These are phyloP conservation scores for Fibroporia radiculosa DNA, from an alignment of 768 basidiomycete species.

Conservation along the genomic window DNA sequence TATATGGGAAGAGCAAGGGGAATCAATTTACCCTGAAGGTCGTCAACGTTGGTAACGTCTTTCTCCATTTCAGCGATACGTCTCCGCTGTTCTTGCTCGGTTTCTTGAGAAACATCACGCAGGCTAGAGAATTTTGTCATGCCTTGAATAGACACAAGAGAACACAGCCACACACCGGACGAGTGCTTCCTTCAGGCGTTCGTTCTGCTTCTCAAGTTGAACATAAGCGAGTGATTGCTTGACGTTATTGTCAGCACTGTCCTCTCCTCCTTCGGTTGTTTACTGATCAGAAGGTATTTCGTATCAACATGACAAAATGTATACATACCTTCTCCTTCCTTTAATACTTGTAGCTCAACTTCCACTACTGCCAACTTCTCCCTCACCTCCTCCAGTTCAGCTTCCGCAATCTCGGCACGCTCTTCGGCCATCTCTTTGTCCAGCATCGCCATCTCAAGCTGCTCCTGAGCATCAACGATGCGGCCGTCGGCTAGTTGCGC, in stretches of 20 bases:
- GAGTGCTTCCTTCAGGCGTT: constrained; percentile 89
- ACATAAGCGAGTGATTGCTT: constrained; percentile 63
- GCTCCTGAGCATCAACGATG: constrained; percentile 75
- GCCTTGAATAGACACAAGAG: background rate
- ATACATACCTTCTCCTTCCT: constrained; percentile 38
- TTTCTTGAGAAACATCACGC: constrained; percentile 83
- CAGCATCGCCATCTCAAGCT: constrained; percentile 89
- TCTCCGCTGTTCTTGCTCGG: constrained; percentile 74
- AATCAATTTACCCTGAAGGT: constrained; percentile 58
- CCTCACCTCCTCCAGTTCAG: constrained; percentile 69
- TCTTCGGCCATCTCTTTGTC: constrained; percentile 98
- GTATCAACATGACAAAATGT: background rate
- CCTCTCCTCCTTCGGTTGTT: constrained; percentile 16
- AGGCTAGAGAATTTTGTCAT: constrained; percentile 38
- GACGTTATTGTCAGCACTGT: constrained; percentile 25
- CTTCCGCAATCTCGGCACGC: constrained; percentile 70
- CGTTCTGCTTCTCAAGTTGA: constrained; percentile 96
- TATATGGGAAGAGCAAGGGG: background rate
- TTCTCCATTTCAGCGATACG: constrained; percentile 86
- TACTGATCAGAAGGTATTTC: background rate
- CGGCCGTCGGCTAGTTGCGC: constrained; percentile 61
- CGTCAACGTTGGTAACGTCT: constrained; percentile 70
- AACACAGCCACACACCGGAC: constrained; percentile 47
- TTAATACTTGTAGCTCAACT: constrained; percentile 76
- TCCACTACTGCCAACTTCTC: constrained; percentile 75